Conservation (phyloP, 1,139 yeast genomes). For the Blastobotrys raffinosifermentans region DNA sequence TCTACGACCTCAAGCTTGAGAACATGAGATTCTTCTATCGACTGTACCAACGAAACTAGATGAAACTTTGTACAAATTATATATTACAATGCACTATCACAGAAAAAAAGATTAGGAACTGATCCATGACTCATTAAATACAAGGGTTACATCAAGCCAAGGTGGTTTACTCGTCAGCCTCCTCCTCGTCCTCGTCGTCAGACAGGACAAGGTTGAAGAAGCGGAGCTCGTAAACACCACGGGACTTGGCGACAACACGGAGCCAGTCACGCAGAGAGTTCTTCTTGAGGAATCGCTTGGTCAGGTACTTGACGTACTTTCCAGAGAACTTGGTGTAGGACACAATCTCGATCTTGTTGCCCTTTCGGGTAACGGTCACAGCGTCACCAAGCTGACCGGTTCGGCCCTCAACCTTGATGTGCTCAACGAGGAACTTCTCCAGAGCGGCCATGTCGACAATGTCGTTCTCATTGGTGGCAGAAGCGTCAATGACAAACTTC, state of each 20-base stretch:
- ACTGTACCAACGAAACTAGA: conserved; percentile 49
- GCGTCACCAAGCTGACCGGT: conserved; percentile 96
- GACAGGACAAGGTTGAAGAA: conserved; percentile 99
- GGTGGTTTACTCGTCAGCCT: too few species aligned
- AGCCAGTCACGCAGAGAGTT: conserved; percentile 98
- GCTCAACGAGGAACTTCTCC: conserved; percentile 97
- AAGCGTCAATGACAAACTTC: conserved; percentile 93
- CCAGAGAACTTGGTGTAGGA: conserved; percentile 97
- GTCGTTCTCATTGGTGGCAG: conserved; percentile 97
- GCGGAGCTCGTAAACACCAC: conserved; percentile 95
- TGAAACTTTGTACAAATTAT: background rate
- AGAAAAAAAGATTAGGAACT: background rate
- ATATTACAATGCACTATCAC: background rate
- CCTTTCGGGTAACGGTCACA: conserved; percentile 82
- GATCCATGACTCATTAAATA: background rate
- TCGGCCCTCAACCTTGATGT: conserved; percentile 97
- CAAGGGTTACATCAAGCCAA: too few species aligned
- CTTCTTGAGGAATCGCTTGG: conserved; percentile 99
- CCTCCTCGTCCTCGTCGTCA: conserved; percentile 83
- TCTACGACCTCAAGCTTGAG: conserved; percentile 68
- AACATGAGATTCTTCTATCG: conserved; percentile 84
- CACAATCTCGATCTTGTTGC: conserved; percentile 76
- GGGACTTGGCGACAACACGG: conserved; percentile 95
- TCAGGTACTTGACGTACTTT: conserved; percentile 98
- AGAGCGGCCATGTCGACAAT: conserved; percentile 92